Conservation (phyloP, 495 filamentous ascomycete genomes). For the Acidomyces sp. region DNA sequence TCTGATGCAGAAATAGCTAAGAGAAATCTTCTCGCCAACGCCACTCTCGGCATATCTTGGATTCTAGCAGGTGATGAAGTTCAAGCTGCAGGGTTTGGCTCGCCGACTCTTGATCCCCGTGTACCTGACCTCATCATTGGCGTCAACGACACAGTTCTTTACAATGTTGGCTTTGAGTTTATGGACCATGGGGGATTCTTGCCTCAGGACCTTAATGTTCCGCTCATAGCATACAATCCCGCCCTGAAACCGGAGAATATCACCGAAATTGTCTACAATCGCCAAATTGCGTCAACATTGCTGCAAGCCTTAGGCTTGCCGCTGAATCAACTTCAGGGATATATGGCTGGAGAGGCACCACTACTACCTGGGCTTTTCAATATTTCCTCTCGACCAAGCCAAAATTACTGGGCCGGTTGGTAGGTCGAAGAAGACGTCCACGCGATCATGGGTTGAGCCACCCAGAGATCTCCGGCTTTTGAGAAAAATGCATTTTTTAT, state of each 20-base stretch:
- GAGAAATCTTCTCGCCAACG: constrained; percentile 1
- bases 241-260: constrained; percentile 18
- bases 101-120: constrained; percentile 25
- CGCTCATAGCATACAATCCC: constrained; percentile 24
- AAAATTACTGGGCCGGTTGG: no score
- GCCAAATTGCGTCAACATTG: constrained; percentile 28
- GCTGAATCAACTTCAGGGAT: constrained; percentile 21
- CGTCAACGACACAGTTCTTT: constrained; percentile 26
- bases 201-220: constrained; percentile 27
- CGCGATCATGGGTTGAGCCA: no score
- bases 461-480: no score
- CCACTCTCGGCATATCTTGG: neutral
- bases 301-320: constrained; percentile 27
- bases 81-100: constrained; percentile 19
- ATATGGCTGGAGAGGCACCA: no score
- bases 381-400: no score
- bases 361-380: no score
- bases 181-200: constrained; percentile 30
- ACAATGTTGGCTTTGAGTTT: constrained; percentile 28
- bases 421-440: no score
- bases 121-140: constrained; percentile 31
- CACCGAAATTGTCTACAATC: constrained; percentile 19
- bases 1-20: neutral
- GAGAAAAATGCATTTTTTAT: no score
- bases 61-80: constrained; percentile 1